Base-by-base conservation (phyloP, 2,329 filamentous ascomycete genomes). In the Colletotrichum cuscutae region DNA sequence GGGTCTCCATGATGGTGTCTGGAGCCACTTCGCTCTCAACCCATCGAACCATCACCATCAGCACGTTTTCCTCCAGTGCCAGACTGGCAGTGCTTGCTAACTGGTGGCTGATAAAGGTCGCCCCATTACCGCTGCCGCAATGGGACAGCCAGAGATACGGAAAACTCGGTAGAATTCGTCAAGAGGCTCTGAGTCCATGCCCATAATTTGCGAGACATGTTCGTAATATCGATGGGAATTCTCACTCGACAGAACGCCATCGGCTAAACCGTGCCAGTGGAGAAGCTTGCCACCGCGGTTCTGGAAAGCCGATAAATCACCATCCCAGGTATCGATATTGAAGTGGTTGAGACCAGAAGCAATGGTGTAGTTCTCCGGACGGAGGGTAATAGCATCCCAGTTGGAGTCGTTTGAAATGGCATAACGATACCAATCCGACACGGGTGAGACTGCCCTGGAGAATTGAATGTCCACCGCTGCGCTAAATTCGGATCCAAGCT, bases 401-500 rank as follows among this genome's bases (percentile, higher is more conserved):
- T 60, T 71, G 1, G 81, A 74, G 66, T 87, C 80, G 72, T 83
- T 77, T 58, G 81, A 80, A 6, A 87, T 72, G 61, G 84, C 85
- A 72, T 85, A 82, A 19, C 80, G 79, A 65, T 79, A 81, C 80
- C 81, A 82, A 58, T 78, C 60, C 78, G 76, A 73, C 59, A 77
- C 74, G 11, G 65, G 60, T 35, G 77, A 77, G 0, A 74, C 69
- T 19, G 63, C 37, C 12, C 78, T 76, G 4, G 65, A 81, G 79
- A 87, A 86, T 9, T 87, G 78, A 24, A 70, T 61, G 71, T 84
- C 49, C 13, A 78, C 76, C 1, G 74, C 74, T 19, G 83, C 13
- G 90, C 89, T 82, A 7, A 87, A 82, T 46, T 88, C 77, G 67
- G 81, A 86, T 78, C 89, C 69, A 78, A 85, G 77, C 86, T 86